Conservation (phyloP, 257 asterid species). For the Solanum peruvianum region DNA sequence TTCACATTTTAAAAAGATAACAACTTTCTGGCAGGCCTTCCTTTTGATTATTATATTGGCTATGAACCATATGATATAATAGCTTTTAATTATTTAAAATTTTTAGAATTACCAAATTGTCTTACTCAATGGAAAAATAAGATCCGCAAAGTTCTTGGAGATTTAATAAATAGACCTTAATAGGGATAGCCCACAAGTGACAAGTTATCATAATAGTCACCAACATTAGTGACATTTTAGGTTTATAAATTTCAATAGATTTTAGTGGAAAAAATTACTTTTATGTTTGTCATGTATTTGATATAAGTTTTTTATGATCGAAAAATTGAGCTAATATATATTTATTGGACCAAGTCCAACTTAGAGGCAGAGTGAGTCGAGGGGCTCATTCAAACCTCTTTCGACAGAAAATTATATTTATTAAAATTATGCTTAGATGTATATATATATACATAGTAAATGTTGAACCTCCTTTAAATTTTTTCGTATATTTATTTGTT, state of each 20-base stretch:
- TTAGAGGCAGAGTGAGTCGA: neutral
- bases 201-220: neutral
- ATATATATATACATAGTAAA: too few relatives aligned
- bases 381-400: too few relatives aligned
- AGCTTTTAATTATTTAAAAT: neutral
- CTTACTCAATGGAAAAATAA: neutral
- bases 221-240: neutral
- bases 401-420: too few relatives aligned
- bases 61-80: neutral
- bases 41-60: neutral
- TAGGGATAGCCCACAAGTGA: neutral
- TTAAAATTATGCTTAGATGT: too few relatives aligned
- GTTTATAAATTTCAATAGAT: neutral
- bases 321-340: neutral
- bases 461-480: neutral
- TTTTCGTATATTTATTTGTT: too few relatives aligned
- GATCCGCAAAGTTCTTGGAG: neutral
- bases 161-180: neutral
- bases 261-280: neutral
- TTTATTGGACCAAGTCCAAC: neutral
- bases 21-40: neutral
- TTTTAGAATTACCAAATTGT: neutral
- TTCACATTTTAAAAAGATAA: neutral
- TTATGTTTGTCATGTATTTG: neutral
- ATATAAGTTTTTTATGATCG: neutral